These are phyloP conservation scores for Geoglossum glabrum DNA, from an alignment of 495 filamentous ascomycete genomes.

Conservation along the genomic window DNA sequence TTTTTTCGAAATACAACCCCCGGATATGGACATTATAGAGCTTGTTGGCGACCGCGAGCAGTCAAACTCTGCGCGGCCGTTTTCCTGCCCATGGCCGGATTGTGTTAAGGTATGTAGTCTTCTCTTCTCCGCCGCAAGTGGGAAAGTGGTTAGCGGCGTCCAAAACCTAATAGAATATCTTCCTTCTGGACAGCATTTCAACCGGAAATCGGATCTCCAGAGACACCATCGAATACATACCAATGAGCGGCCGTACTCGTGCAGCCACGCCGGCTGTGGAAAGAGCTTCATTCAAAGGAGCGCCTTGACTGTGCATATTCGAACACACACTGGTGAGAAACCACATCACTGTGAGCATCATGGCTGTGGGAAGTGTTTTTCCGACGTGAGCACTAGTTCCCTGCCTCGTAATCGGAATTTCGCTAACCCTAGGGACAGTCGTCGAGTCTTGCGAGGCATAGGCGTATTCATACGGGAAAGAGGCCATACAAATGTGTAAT, in stretches of 20 bases:
- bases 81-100: slow-evolving; percentile 13
- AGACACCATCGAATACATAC: slow-evolving; percentile 81
- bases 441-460: slow-evolving; percentile 69
- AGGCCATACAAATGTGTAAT: slow-evolving; percentile 68
- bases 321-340: too few relatives aligned
- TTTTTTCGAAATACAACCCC: neutral
- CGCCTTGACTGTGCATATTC: slow-evolving; percentile 44
- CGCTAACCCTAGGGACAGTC: slow-evolving; percentile 30
- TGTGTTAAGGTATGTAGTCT: slow-evolving; percentile 14
- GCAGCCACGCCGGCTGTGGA: slow-evolving; percentile 45
- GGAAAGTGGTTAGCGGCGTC: too few relatives aligned
- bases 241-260: slow-evolving; percentile 68
- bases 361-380: too few relatives aligned
- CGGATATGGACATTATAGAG: slow-evolving; percentile 18
- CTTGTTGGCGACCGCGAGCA: slow-evolving; percentile 20
- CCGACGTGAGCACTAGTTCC: too few relatives aligned
- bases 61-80: slow-evolving; percentile 13
- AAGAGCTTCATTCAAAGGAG: slow-evolving; percentile 86
- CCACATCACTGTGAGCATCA: too few relatives aligned
- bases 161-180: too few relatives aligned
- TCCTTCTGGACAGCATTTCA: slow-evolving; percentile 46
- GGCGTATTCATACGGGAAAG: slow-evolving; percentile 71
- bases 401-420: too few relatives aligned
- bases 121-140: too few relatives aligned
- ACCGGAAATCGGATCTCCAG: slow-evolving; percentile 79